Percentiles rank a stretch among this genome's conserved stretches.
phyloP scores from a whole-genome alignment of 228 moss, liverwort and hornwort genomes.

The Sphagnum fallax region DNA sequence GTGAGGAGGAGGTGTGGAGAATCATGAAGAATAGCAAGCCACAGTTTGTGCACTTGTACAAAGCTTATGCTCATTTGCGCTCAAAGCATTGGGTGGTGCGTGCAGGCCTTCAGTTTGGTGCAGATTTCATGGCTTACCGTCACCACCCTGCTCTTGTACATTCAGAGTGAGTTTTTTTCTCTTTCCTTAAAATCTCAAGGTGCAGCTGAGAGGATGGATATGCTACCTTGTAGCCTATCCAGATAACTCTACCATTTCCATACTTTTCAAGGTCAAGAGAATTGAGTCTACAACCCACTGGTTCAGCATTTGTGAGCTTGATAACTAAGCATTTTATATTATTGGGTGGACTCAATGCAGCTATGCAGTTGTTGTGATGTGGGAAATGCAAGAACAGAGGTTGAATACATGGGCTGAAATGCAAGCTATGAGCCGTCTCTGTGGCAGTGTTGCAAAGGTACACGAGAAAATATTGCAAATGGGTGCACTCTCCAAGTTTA shows the following conservation, averaged over 20 bases:
- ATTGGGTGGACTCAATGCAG: constrained; percentile 20
- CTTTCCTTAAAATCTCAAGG: neutral
- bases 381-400: constrained; percentile 53
- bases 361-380: constrained; percentile 76
- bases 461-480: neutral
- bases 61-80: constrained; percentile 76
- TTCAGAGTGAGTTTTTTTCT: constrained; percentile 49
- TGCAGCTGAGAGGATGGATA: no score
- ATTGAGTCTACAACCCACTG: no score
- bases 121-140: constrained; percentile 93
- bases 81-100: constrained; percentile 78
- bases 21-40: constrained; percentile 45
- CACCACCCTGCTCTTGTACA: constrained; percentile 94
- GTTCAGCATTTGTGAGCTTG: no score
- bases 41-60: constrained; percentile 50
- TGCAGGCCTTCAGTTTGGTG: constrained; percentile 89
- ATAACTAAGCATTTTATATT: neutral
- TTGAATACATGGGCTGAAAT: constrained; percentile 85
- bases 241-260: no score
- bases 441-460: constrained; percentile 91
- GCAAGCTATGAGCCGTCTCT: constrained; percentile 82
- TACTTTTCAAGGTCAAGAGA: no score
- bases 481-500: neutral
- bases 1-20: constrained; percentile 48
- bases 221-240: no score